phyloP scores from a whole-genome alignment of 352 stramenopile genomes.

The Pythium dissimile region DNA sequence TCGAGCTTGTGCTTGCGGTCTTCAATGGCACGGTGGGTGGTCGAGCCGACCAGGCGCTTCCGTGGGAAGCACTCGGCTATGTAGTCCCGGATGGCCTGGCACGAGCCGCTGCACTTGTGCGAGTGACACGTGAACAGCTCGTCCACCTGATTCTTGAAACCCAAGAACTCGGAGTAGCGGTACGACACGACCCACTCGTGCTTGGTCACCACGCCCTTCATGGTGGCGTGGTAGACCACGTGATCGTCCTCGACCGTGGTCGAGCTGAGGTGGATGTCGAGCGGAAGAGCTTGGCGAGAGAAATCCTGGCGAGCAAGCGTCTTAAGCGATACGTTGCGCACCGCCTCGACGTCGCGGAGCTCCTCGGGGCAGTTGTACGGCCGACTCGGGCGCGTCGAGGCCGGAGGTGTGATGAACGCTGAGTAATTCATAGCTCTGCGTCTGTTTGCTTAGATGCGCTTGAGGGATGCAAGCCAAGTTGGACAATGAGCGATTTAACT shows the following conservation, averaged over 20 bases:
- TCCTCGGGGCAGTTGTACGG: constrained; percentile 12
- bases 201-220: constrained; percentile 43
- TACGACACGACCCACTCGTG: constrained; percentile 53
- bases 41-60: constrained; percentile 46
- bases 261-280: constrained; percentile 40
- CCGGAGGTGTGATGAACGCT: constrained; percentile 11
- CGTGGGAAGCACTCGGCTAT: constrained; percentile 54
- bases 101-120: constrained; percentile 57
- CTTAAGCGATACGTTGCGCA: constrained; percentile 43
- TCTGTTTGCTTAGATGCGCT: not conserved
- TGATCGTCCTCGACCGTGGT: constrained; percentile 32
- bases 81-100: constrained; percentile 66
- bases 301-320: constrained; percentile 3
- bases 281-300: constrained; percentile 29
- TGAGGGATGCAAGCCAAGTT: constrained; percentile 9
- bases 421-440: constrained; percentile 17
- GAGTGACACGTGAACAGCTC: constrained; percentile 52
- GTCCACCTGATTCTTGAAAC: constrained; percentile 45
- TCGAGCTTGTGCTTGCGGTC: constrained; percentile 58
- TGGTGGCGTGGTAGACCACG: constrained; percentile 47
- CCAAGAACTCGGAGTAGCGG: constrained; percentile 61
- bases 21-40: constrained; percentile 25
- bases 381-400: constrained; percentile 1
- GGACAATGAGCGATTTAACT: constrained; percentile 2
- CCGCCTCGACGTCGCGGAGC: not conserved